Evolutionary conservation across 2,329 filamentous ascomycete species (phyloP), one percentile per base, ranked within the genome.

Genomic region (Hypoxylon rubiginosum): DNA sequence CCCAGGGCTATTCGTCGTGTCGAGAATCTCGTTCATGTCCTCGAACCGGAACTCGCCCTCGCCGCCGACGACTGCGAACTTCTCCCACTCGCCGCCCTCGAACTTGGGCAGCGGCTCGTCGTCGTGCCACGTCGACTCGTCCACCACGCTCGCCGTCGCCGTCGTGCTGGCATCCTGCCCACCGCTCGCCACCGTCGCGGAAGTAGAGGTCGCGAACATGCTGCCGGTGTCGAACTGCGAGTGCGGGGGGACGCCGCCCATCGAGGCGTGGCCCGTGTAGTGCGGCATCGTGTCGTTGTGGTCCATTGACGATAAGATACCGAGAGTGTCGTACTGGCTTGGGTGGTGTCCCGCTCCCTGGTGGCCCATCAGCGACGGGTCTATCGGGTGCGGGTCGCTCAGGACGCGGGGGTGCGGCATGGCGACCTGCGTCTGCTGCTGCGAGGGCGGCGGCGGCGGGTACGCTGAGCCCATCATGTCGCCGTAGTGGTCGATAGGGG

Each of bases 401-500:
- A n/a, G 45, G 8, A 60, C 19, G 2, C 48, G 62, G 19, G 43
- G 53, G 13, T 66, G 67, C n/a, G 55, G 58, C 55, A 62, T 61
- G 17, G 57, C 54, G 10, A 60, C 54, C 19, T 59, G 64, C n/a
- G 36, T 54, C 11, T 56, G 62, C 17, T 45, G 43, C 32, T n/a
- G n/a, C n/a, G n/a, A n/a, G n/a, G 48, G 57, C 17, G 58, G 70
- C 30, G 70, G 66, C 34, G 70, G 62, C 21, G 64, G 61, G 41
- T 74, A 80, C 21, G 72, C 73, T n/a, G 79, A 77, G 55, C 75
- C 77, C 65, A 75, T 75, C 65, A 77, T 73, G 26, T 78, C 58
- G 49, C 76, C 68, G 52, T 79, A 71, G 15, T 70, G 69, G 41
- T 74, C 72, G 10, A 71, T 21, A 11, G 68, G 70, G 1, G 70